Evolutionary conservation across 225 moss, liverwort and hornwort species (phyloP).

Genomic region (Straminergon stramineum): DNA sequence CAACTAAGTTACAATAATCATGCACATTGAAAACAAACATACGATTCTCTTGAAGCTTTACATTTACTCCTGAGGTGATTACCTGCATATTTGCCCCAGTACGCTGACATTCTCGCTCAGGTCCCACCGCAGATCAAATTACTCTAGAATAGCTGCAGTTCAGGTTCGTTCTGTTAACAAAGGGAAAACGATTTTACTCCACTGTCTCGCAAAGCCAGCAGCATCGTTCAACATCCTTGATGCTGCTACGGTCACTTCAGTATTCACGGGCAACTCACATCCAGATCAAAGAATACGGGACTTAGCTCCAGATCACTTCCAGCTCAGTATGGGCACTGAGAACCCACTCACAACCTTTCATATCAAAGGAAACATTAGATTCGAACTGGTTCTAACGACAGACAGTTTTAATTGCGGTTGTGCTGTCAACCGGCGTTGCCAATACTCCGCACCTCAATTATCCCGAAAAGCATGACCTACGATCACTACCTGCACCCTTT

Average conservation of each 20-base stretch:
- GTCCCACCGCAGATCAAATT: not conserved
- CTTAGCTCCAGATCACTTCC: not conserved
- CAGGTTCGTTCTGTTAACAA: not conserved
- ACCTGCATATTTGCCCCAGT: slow-evolving; percentile 22
- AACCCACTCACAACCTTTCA: slow-evolving; percentile 6
- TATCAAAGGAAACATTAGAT: slow-evolving; percentile 7
- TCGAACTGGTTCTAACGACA: not conserved
- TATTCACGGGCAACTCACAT: not conserved
- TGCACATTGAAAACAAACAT: not conserved
- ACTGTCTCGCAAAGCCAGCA: not conserved
- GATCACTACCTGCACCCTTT: not conserved
- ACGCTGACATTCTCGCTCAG: slow-evolving; percentile 15
- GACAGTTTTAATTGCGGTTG: not conserved
- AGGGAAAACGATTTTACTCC: not conserved
- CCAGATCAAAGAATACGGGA: not conserved
- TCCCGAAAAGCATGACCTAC: not conserved
- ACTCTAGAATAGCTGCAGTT: not conserved
- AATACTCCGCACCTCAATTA: not conserved
- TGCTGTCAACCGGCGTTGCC: not conserved
- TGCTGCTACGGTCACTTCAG: not conserved
- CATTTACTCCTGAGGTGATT: not conserved
- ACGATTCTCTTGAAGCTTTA: not conserved
- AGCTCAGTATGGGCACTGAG: not conserved
- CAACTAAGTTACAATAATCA: not conserved
- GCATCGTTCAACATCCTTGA: not conserved